Conservation (phyloP, 345 rosid genomes). For the Gossypium rotundifolium region DNA sequence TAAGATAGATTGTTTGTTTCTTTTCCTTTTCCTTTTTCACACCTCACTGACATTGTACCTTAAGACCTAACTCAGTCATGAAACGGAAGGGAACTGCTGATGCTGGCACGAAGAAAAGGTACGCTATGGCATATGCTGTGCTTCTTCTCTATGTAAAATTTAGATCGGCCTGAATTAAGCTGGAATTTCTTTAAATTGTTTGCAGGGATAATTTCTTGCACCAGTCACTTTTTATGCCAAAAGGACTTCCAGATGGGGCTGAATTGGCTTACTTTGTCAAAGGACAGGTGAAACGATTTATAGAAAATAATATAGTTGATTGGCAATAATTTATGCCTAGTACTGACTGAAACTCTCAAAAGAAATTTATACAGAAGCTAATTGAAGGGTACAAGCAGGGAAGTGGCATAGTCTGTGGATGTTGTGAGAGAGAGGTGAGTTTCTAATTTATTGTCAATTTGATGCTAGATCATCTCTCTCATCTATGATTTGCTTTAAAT, state of each 20-base stretch:
- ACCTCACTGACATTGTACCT: conserved; percentile 6
- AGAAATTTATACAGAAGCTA: conserved; percentile 41
- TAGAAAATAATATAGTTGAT: conserved; percentile 3
- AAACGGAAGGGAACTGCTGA: conserved; percentile 60
- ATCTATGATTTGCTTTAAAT: background rate
- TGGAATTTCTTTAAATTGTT: conserved; percentile 13
- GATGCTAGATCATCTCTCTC: conserved; percentile 5
- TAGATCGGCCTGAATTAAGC: conserved; percentile 8
- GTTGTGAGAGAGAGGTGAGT: conserved; percentile 77
- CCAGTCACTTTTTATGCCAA: conserved; percentile 84
- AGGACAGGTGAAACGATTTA: conserved; percentile 57
- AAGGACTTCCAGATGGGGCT: conserved; percentile 93
- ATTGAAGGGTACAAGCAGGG: conserved; percentile 82
- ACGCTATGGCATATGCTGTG: conserved; percentile 10
- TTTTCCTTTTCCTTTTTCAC: background rate
- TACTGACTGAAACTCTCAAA: conserved; percentile 7
- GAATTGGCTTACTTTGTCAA: conserved; percentile 75
- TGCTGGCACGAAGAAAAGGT: conserved; percentile 71
- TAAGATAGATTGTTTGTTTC: background rate
- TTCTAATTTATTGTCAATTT: background rate
- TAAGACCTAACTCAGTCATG: conserved; percentile 38
- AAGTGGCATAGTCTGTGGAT: conserved; percentile 74
- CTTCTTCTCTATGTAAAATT: background rate
- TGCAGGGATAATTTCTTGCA: conserved; percentile 93
- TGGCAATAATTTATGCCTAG: background rate